A percentile compares a stretch with the other conserved stretches of the same genome.
Conservation (phyloP, 2,329 filamentous ascomycete species). For the Talaromyces sp. region DNA sequence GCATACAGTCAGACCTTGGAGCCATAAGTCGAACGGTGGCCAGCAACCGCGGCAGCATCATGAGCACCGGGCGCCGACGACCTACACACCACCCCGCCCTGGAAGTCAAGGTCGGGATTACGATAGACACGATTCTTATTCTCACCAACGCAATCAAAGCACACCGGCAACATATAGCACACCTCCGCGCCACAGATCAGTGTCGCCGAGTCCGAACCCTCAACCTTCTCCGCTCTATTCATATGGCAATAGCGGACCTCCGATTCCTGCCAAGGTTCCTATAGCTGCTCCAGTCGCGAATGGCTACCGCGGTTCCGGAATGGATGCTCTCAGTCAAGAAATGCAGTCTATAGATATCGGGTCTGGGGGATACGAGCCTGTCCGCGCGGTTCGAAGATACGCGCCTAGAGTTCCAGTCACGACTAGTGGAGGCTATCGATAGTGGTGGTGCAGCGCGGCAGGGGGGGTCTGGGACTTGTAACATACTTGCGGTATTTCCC, state of each 20-base stretch:
- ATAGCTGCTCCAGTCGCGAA: conserved; percentile 24
- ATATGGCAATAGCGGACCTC: conserved; percentile 26
- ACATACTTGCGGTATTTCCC: not conserved
- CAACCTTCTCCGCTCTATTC: conserved; percentile 28
- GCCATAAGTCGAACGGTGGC: conserved; percentile 11
- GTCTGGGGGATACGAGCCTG: conserved; percentile 24
- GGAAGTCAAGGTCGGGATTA: conserved; percentile 17
- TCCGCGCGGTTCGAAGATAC: conserved; percentile 28
- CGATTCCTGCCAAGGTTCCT: conserved; percentile 40
- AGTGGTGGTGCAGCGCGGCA: not conserved
- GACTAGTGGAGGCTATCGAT: conserved; percentile 8
- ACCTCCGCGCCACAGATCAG: conserved; percentile 7
- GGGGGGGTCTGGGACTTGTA: not conserved
- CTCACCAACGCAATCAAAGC: conserved; percentile 16
- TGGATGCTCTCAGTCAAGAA: conserved; percentile 54
- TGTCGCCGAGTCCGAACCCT: conserved; percentile 12
- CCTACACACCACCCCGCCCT: conserved; percentile 20
- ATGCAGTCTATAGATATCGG: conserved; percentile 50
- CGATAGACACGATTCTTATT: conserved; percentile 16
- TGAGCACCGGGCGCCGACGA: not conserved
- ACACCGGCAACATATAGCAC: conserved; percentile 12
- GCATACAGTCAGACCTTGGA: conserved; percentile 11
- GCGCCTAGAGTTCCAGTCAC: conserved; percentile 20
- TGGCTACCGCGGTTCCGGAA: conserved; percentile 26
- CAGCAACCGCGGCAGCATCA: conserved; percentile 5